Conservation (phyloP, 2,329 filamentous ascomycete genomes). For the Apiospora hydei region DNA sequence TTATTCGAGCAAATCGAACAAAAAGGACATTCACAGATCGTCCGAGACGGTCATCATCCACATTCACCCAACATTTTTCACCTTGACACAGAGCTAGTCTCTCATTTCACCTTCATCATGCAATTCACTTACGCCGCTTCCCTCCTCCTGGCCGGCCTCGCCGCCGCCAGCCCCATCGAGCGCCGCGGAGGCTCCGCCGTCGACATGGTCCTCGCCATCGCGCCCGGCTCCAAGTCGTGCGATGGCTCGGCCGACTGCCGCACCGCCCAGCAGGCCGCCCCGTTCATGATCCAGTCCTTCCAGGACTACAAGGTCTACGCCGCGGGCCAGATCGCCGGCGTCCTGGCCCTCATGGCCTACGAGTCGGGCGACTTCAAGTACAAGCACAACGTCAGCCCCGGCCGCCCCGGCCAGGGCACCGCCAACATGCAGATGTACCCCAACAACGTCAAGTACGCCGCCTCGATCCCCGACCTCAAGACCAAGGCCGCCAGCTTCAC, state of each 20-base stretch:
- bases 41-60: constrained; percentile 25
- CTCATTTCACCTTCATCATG: constrained; percentile 23
- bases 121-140: constrained; percentile 24
- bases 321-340: constrained; percentile 69
- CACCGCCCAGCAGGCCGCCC: constrained; percentile 68
- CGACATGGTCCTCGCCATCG: constrained; percentile 50
- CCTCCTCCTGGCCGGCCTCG: constrained; percentile 26
- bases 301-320: constrained; percentile 60
- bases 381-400: constrained; percentile 69
- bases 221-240: constrained; percentile 65
- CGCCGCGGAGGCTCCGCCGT: background rate
- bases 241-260: constrained; percentile 65
- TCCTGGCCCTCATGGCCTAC: constrained; percentile 74
- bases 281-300: constrained; percentile 64
- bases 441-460: constrained; percentile 58
- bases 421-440: constrained; percentile 59
- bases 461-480: constrained; percentile 48
- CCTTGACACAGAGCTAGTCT: background rate
- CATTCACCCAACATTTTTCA: background rate
- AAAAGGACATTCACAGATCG: constrained; percentile 15
- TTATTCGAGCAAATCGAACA: background rate
- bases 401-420: constrained; percentile 74
- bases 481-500: constrained; percentile 41
- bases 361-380: constrained; percentile 76
- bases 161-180: constrained; percentile 23